A percentile compares a stretch with the other conserved stretches of the same genome.
Evolutionary conservation across 805 yeast species (phyloP).

Genomic region (Clavispora vitiphila): DNA sequence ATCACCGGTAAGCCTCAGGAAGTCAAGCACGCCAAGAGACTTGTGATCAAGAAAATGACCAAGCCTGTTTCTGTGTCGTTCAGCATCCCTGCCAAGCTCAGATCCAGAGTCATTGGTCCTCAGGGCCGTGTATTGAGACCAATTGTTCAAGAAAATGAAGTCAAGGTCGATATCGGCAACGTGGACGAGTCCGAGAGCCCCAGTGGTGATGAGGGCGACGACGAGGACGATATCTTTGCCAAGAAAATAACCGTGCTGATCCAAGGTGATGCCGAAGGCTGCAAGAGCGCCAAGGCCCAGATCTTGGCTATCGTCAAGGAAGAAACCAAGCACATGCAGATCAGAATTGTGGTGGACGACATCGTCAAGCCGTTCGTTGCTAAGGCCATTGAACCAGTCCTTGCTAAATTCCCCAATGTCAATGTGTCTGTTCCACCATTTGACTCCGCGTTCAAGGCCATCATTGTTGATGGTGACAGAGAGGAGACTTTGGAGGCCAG

Average conservation of each 20-base stretch:
- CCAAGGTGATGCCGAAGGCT: slow-evolving; percentile 84
- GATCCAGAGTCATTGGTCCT: slow-evolving; percentile 80
- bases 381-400: slow-evolving; percentile 21
- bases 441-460: slow-evolving; percentile 30
- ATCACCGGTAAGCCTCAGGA: slow-evolving; percentile 68
- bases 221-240: slow-evolving; percentile 58
- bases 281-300: slow-evolving; percentile 62
- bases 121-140: slow-evolving; percentile 81
- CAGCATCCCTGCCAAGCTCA: slow-evolving; percentile 67
- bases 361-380: slow-evolving; percentile 25
- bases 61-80: slow-evolving; percentile 62
- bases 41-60: slow-evolving; percentile 69
- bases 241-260: slow-evolving; percentile 57
- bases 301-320: slow-evolving; percentile 72
- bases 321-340: slow-evolving; percentile 56
- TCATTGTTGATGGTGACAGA: slow-evolving; percentile 67
- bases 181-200: slow-evolving; percentile 18
- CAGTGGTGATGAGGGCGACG: slow-evolving; percentile 37
- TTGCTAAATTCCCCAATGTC: slow-evolving; percentile 20
- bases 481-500: slow-evolving; percentile 56
- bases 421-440: slow-evolving; percentile 34
- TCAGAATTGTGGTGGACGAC: slow-evolving; percentile 44
- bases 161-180: slow-evolving; percentile 64
- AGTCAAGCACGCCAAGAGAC: slow-evolving; percentile 68
- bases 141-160: slow-evolving; percentile 62